phyloP scores from a whole-genome alignment of 768 basidiomycete species.

The Amylocystis lapponica region DNA sequence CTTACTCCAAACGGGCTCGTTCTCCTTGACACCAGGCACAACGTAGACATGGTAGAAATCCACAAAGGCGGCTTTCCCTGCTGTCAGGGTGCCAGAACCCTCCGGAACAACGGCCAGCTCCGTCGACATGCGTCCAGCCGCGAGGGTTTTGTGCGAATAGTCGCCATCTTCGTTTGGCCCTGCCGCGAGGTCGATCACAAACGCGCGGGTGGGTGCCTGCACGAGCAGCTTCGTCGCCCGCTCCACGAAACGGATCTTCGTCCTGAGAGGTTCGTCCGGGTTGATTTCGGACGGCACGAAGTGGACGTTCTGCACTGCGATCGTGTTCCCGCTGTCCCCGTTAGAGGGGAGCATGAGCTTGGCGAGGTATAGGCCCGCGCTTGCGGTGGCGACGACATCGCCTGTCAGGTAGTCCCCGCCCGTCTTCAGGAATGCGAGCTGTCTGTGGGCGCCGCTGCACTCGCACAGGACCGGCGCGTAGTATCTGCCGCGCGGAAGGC shows the following conservation, averaged over 20 bases:
- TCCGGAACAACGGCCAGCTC: constrained; percentile 46
- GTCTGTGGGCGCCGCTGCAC: constrained; percentile 35
- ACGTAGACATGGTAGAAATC: constrained; percentile 67
- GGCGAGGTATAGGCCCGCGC: constrained; percentile 59
- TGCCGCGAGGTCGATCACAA: constrained; percentile 44
- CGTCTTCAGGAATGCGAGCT: constrained; percentile 60
- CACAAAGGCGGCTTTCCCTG: constrained; percentile 47
- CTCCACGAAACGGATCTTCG: constrained; percentile 51
- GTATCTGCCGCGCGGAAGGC: constrained; percentile 62
- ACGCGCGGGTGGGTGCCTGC: constrained; percentile 46
- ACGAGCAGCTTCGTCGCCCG: constrained; percentile 49
- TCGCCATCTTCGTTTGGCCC: constrained; percentile 42
- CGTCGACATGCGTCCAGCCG: constrained; percentile 48
- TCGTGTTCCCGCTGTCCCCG: constrained; percentile 17
- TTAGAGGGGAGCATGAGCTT: constrained; percentile 45
- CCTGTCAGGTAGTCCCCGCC: constrained; percentile 57
- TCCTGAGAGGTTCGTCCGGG: constrained; percentile 33
- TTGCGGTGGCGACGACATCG: constrained; percentile 57
- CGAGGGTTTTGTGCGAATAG: constrained; percentile 43
- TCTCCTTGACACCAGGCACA: constrained; percentile 35
- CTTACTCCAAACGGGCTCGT: constrained; percentile 57
- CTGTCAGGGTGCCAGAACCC: constrained; percentile 3
- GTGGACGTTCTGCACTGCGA: constrained; percentile 42
- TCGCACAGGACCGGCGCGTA: constrained; percentile 52
- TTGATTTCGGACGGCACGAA: constrained; percentile 49